Percentiles rank a stretch among this genome's conserved stretches.
These are phyloP conservation scores for Groenewaldozyma salmanticensis DNA, from an alignment of 805 yeast species.

Conservation along the genomic window DNA sequence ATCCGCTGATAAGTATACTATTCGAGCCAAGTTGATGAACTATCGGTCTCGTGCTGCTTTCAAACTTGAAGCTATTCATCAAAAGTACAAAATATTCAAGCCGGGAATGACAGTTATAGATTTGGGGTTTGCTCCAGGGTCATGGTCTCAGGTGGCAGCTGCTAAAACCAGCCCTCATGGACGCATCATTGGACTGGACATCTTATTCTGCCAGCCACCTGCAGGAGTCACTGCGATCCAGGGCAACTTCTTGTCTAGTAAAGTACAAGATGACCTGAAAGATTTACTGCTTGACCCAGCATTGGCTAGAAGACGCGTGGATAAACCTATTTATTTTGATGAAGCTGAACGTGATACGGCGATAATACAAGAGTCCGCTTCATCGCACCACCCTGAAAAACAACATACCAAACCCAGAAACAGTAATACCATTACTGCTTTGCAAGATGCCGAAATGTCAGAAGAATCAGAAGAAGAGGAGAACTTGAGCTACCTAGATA, in stretches of 20 bases:
- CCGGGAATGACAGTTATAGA: constrained; percentile 62
- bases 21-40: constrained; percentile 53
- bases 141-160: constrained; percentile 83
- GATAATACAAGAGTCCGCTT: background rate
- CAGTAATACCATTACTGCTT: background rate
- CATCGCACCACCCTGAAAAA: too few relatives aligned
- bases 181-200: constrained; percentile 69
- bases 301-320: constrained; percentile 18
- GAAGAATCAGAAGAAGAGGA: background rate
- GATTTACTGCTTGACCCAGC: constrained; percentile 18
- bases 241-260: constrained; percentile 66
- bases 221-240: constrained; percentile 71
- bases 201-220: constrained; percentile 73
- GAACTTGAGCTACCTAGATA: constrained; percentile 17
- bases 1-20: constrained; percentile 50
- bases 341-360: constrained; percentile 7
- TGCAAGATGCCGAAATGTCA: background rate
- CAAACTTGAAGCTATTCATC: constrained; percentile 68
- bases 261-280: constrained; percentile 28
- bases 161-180: constrained; percentile 42
- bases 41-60: constrained; percentile 84
- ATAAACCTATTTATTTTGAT: constrained; percentile 3
- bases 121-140: constrained; percentile 85
- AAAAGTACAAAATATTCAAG: constrained; percentile 49
- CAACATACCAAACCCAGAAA: background rate